Evolutionary conservation across 371 early-diverging fungal genomes (phyloP).

Genomic region (Mucor sp.): DNA sequence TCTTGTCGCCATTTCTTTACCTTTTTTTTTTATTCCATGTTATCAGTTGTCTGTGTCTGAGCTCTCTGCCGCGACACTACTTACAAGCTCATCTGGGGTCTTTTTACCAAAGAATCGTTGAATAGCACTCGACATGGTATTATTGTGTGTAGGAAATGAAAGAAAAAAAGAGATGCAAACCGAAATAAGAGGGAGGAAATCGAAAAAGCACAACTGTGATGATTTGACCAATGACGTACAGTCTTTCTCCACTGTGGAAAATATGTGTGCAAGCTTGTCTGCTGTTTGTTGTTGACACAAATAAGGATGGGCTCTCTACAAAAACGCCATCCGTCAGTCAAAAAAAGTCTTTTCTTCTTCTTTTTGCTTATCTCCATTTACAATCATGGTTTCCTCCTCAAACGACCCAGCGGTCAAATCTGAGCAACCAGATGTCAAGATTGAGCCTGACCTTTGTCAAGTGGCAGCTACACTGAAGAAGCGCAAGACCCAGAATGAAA

Average conservation of each 20-base stretch:
- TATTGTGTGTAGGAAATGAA: neutral
- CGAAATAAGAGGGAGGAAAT: neutral
- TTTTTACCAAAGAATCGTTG: slow-evolving; percentile 69
- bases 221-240: neutral
- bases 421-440: neutral
- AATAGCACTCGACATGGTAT: slow-evolving; percentile 43
- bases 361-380: neutral
- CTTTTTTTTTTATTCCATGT: slow-evolving; percentile 17
- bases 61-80: neutral
- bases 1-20: slow-evolving; percentile 90
- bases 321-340: neutral
- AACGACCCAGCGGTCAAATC: neutral
- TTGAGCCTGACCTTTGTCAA: neutral
- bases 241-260: neutral
- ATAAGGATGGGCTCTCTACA: neutral
- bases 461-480: neutral
- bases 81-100: slow-evolving; percentile 66
- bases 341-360: neutral
- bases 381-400: neutral
- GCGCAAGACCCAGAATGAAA: neutral
- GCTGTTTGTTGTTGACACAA: neutral
- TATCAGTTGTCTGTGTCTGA: neutral
- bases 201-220: neutral
- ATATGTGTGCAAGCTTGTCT: neutral
- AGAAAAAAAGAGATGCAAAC: neutral